Conservation (phyloP, 345 rosid species). For the Melaleuca alternifolia region DNA sequence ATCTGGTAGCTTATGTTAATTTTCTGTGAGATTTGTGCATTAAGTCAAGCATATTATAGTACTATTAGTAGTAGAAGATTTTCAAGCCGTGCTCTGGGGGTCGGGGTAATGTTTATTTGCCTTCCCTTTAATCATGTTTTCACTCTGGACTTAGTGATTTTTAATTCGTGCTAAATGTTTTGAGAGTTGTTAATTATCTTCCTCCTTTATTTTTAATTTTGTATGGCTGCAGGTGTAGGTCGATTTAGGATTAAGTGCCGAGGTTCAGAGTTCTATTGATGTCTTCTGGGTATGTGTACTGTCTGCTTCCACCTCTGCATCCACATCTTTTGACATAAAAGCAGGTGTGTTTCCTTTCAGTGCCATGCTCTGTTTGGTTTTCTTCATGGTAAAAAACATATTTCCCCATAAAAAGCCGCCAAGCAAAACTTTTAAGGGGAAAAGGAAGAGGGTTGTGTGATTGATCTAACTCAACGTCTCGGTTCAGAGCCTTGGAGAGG, state of each 20-base stretch:
- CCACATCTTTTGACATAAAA: background rate
- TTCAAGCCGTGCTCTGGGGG: background rate
- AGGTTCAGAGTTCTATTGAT: background rate
- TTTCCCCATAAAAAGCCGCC: background rate
- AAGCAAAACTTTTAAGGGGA: background rate
- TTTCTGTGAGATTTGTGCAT: background rate
- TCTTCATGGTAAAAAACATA: background rate
- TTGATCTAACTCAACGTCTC: background rate
- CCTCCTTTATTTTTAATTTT: background rate
- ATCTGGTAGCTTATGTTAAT: background rate
- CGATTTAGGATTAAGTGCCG: background rate
- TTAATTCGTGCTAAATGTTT: background rate
- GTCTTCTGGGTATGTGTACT: background rate
- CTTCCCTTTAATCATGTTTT: background rate
- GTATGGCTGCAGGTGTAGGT: constrained; percentile 21
- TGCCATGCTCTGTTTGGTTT: background rate
- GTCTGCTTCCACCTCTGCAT: background rate
- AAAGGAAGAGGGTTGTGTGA: background rate
- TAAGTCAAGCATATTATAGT: background rate
- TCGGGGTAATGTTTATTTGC: background rate
- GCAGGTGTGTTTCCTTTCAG: background rate
- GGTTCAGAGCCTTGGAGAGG: background rate
- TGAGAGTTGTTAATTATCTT: background rate
- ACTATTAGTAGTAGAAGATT: background rate
- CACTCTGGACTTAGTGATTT: background rate